phyloP scores from a whole-genome alignment of 257 asterid genomes.

The Dorcoceras hygrometricum region DNA sequence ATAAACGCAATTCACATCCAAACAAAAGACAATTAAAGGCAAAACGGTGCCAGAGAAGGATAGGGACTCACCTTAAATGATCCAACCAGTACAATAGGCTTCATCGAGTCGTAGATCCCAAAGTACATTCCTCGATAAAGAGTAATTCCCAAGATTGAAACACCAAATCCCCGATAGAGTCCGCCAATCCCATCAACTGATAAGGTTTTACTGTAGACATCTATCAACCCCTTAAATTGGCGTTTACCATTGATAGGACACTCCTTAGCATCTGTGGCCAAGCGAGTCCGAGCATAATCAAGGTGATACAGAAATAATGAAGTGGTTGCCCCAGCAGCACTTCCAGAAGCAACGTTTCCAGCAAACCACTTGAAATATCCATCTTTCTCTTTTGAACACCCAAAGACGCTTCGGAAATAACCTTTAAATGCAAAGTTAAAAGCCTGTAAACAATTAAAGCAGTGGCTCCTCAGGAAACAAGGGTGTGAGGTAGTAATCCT shows the following conservation, averaged over 20 bases:
- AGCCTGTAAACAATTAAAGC: conserved; percentile 50
- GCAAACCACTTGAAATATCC: conserved; percentile 90
- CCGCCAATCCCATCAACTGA: conserved; percentile 76
- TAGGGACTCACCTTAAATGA: conserved; percentile 51
- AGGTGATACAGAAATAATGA: conserved; percentile 66
- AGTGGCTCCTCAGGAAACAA: conserved; percentile 15
- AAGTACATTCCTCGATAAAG: conserved; percentile 97
- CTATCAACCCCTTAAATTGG: conserved; percentile 54
- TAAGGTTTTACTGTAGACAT: conserved; percentile 79
- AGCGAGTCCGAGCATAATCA: conserved; percentile 62
- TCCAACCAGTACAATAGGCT: conserved; percentile 89
- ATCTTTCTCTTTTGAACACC: conserved; percentile 80
- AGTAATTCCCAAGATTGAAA: conserved; percentile 78
- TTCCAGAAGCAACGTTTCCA: conserved; percentile 95
- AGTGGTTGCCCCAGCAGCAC: conserved; percentile 99
- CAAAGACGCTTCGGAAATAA: conserved; percentile 65
- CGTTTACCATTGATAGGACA: conserved; percentile 37
- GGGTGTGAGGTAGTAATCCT: background rate
- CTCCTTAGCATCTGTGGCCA: conserved; percentile 47
- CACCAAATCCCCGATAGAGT: conserved; percentile 92
- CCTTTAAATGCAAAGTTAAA: conserved; percentile 95
- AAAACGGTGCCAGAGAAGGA: conserved; percentile 14
- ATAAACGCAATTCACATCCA: background rate
- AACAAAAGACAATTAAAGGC: background rate
- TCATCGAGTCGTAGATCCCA: conserved; percentile 92